Evolutionary conservation across 2,329 filamentous ascomycete genomes (phyloP), one percentile per base, ranked within the genome.

Genomic region (Fusarium sp.): DNA sequence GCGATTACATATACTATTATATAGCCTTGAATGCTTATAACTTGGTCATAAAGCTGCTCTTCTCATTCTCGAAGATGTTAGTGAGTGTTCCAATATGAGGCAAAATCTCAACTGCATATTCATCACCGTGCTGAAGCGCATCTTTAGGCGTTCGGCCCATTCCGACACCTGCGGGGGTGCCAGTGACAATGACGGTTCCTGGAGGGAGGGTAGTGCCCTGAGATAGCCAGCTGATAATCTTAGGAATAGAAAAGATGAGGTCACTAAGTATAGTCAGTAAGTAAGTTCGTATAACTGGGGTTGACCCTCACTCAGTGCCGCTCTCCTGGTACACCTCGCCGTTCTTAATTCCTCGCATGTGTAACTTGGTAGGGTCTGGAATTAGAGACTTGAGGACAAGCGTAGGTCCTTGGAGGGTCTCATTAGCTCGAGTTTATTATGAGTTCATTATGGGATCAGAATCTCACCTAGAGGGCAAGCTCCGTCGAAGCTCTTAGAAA

Each of bases 151-250:
- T 89, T 58, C 86, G 84, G n/a, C 89, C 90, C 84, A 91, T 89
- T 4, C 89, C 91, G 20, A 93, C 91, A 26, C 91, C 91, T 60
- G 89, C 85, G 0, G 90, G 91, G 9, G 89, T 91, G 62, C 89
- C 89, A 8, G 89, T 91, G 69, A 90, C 89, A 57, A 91, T 89
- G 50, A 91, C 57, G 74, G 90, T 89, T 23, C 89, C 89, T 3
- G 87, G 85, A 41, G 88, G 76, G 43, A 91, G 78, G 5, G 89
- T 91, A 15, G 87, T 89, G 20, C 89, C 88, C 69, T 84, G 84
- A 68, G 86, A 88, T 26, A 90, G 74, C 75, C 89, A 87, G 5
- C 86, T 80, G 63, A 91, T 85, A 6, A 85, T 86, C 78, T 88
- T 82, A 48, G 83, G 84, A 28, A 91, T 81, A 50, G 82, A 82